These are phyloP conservation scores for Melaleuca quinquenervia DNA, from an alignment of 345 rosid genomes.

Conservation along the genomic window DNA sequence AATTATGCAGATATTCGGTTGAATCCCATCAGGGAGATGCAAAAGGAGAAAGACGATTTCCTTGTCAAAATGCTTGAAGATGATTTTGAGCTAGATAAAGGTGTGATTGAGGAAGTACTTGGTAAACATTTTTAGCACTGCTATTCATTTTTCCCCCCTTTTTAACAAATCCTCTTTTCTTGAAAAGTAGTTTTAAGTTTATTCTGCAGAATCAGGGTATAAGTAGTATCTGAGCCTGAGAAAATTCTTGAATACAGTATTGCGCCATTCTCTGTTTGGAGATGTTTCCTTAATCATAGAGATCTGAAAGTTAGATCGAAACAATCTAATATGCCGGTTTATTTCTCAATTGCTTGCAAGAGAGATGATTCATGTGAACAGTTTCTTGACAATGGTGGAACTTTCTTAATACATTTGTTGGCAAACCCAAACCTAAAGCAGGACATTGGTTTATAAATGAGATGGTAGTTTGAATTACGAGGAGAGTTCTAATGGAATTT, in stretches of 20 bases:
- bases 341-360: background rate
- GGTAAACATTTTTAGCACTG: background rate
- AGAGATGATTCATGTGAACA: background rate
- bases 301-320: background rate
- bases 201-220: background rate
- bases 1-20: conserved; percentile 9
- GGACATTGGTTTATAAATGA: background rate
- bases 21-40: conserved; percentile 10
- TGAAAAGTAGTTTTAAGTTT: background rate
- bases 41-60: conserved; percentile 34
- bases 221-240: background rate
- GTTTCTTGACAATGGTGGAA: background rate
- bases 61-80: conserved; percentile 38
- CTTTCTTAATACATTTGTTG: background rate
- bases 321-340: background rate
- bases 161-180: background rate
- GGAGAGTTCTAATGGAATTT: background rate
- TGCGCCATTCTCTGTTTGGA: background rate
- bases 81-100: conserved; percentile 33
- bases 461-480: background rate
- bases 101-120: conserved; percentile 13
- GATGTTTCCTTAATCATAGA: background rate
- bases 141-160: background rate
- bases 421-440: background rate
- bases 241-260: background rate